These are phyloP conservation scores for Populus pruinosa DNA, from an alignment of 345 rosid genomes.

Conservation along the genomic window DNA sequence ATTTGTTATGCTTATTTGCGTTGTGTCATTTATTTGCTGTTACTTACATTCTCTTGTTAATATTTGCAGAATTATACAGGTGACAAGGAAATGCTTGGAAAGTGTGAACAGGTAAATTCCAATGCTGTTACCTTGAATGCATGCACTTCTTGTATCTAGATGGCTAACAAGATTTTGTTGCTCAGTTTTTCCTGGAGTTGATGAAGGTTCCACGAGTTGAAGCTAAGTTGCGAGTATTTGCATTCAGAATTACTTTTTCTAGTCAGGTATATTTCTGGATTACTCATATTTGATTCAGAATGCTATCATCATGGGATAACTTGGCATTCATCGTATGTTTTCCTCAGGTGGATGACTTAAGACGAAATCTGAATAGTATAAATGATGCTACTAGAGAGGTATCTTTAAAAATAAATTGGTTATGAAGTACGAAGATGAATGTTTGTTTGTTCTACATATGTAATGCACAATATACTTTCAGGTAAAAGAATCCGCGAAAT, in stretches of 20 bases:
- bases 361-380: conserved; percentile 58
- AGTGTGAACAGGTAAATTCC: conserved; percentile 82
- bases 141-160: conserved; percentile 12
- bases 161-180: conserved; percentile 22
- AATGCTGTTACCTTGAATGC: conserved; percentile 18
- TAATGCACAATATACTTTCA: conserved; percentile 31
- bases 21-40: background rate
- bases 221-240: conserved; percentile 92
- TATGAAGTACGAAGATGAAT: conserved; percentile 6
- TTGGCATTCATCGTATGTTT: conserved; percentile 7
- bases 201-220: conserved; percentile 97
- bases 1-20: background rate
- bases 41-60: conserved; percentile 20
- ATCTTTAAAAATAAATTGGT: conserved; percentile 14
- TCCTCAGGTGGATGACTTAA: conserved; percentile 74
- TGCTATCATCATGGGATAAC: conserved; percentile 6
- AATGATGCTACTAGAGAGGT: conserved; percentile 82
- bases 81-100: conserved; percentile 87
- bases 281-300: conserved; percentile 5
- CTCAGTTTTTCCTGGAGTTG: conserved; percentile 88
- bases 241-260: conserved; percentile 81
- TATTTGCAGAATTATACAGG: conserved; percentile 75
- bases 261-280: conserved; percentile 57
- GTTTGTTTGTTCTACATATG: conserved; percentile 17
- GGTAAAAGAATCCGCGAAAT: conserved; percentile 89